Evolutionary conservation across 2,329 filamentous ascomycete genomes (phyloP).

Genomic region (Penicillium sp.): DNA sequence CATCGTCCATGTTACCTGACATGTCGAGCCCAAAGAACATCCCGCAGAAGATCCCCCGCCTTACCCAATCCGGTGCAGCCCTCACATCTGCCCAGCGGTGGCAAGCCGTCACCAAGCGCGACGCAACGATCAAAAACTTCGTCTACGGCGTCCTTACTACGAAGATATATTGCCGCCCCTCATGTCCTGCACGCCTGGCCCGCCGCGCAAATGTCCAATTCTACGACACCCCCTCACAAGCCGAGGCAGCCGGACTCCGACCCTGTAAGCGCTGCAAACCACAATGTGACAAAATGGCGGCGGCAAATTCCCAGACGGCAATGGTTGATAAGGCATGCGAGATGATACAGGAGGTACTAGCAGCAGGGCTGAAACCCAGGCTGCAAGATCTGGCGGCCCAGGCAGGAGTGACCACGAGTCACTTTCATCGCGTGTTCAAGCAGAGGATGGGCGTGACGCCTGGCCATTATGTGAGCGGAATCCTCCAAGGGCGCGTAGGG

Average conservation of each 20-base stretch:
- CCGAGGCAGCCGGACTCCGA: slow-evolving; percentile 49
- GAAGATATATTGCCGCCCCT: slow-evolving; percentile 53
- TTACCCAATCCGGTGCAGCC: slow-evolving; percentile 10
- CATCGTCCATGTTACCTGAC: background rate
- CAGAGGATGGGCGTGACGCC: slow-evolving; percentile 49
- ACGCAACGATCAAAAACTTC: slow-evolving; percentile 45
- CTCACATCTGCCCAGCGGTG: slow-evolving; percentile 34
- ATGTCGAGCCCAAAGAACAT: slow-evolving; percentile 7
- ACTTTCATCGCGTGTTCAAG: slow-evolving; percentile 55
- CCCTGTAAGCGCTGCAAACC: slow-evolving; percentile 55
- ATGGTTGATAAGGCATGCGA: slow-evolving; percentile 31
- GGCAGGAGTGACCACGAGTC: slow-evolving; percentile 48
- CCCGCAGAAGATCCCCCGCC: slow-evolving; percentile 24
- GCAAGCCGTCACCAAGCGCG: slow-evolving; percentile 45
- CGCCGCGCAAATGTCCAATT: slow-evolving; percentile 54
- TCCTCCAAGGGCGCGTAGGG: slow-evolving; percentile 5
- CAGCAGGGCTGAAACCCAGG: slow-evolving; percentile 31
- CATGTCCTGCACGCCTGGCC: slow-evolving; percentile 54
- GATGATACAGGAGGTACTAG: slow-evolving; percentile 26
- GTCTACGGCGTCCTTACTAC: slow-evolving; percentile 55
- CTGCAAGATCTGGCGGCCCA: slow-evolving; percentile 45
- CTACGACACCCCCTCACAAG: slow-evolving; percentile 46
- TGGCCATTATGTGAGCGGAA: slow-evolving; percentile 33
- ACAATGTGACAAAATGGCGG: slow-evolving; percentile 21
- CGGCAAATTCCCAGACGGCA: slow-evolving; percentile 25